These are phyloP conservation scores for Trichophaea hybrida DNA, from an alignment of 2,329 filamentous ascomycete genomes.

Conservation along the genomic window DNA sequence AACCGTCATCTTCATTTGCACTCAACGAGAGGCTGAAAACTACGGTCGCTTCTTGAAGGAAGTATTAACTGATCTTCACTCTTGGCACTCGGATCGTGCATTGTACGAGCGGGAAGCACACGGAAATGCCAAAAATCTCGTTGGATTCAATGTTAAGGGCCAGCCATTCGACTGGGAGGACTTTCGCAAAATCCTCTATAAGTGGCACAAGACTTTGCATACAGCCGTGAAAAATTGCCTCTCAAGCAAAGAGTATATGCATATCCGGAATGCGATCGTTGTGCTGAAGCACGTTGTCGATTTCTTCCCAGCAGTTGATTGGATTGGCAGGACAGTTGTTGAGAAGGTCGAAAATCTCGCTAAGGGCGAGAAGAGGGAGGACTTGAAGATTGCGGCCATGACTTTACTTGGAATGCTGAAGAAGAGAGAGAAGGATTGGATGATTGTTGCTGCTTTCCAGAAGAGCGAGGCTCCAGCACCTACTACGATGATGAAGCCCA, in stretches of 20 bases:
- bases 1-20: conserved; percentile 74
- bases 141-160: conserved; percentile 58
- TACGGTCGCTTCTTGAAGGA: conserved; percentile 83
- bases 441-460: conserved; percentile 26
- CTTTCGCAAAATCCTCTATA: conserved; percentile 71
- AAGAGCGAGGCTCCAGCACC: conserved; percentile 20
- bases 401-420: conserved; percentile 27
- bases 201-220: conserved; percentile 77
- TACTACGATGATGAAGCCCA: conserved; percentile 11
- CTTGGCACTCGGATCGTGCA: conserved; percentile 67
- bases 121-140: conserved; percentile 47
- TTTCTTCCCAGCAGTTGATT: conserved; percentile 77
- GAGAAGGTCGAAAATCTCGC: conserved; percentile 26
- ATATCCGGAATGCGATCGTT: conserved; percentile 89
- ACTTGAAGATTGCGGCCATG: conserved; percentile 27
- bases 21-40: conserved; percentile 79
- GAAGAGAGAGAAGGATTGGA: conserved; percentile 26
- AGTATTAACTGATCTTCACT: conserved; percentile 60
- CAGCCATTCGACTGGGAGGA: conserved; percentile 68
- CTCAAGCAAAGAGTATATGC: conserved; percentile 80
- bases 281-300: conserved; percentile 68
- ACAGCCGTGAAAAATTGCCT: conserved; percentile 70
- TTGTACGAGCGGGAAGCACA: conserved; percentile 73
- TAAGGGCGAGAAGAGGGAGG: conserved; percentile 27
- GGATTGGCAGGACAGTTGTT: conserved; percentile 49